phyloP scores from a whole-genome alignment of 805 yeast genomes.

The Candida nitratophila region DNA sequence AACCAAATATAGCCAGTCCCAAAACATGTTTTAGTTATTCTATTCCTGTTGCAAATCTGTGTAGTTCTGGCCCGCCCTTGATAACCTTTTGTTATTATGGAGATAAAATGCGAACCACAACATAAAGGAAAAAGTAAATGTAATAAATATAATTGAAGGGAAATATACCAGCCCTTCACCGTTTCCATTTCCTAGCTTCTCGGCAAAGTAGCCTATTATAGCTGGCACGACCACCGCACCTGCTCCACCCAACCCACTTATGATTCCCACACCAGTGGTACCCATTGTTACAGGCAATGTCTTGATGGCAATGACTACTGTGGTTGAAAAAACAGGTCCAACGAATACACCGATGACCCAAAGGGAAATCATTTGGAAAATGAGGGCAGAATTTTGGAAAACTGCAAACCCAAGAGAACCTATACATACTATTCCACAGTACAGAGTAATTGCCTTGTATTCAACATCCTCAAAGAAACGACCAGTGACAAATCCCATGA shows the following conservation, averaged over 20 bases:
- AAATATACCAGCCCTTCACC: slow-evolving; percentile 28
- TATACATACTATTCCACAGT: slow-evolving; percentile 27
- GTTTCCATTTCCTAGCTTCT: slow-evolving; percentile 14
- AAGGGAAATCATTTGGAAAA: slow-evolving; percentile 28
- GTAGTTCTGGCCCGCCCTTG: background rate
- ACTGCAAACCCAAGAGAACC: slow-evolving; percentile 28
- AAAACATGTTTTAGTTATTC: background rate
- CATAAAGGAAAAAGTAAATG: slow-evolving; percentile 16
- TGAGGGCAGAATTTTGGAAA: slow-evolving; percentile 9
- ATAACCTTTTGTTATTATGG: slow-evolving; percentile 7
- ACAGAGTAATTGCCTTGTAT: slow-evolving; percentile 34
- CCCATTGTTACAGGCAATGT: slow-evolving; percentile 54
- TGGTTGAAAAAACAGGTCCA: slow-evolving; percentile 60
- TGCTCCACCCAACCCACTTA: slow-evolving; percentile 74
- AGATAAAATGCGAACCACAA: slow-evolving; percentile 23
- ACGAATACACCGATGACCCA: slow-evolving; percentile 40
- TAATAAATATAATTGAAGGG: slow-evolving; percentile 16
- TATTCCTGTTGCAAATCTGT: background rate
- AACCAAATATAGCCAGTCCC: too few relatives aligned
- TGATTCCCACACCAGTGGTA: slow-evolving; percentile 63
- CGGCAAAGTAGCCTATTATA: slow-evolving; percentile 44
- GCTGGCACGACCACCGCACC: slow-evolving; percentile 78
- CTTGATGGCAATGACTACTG: slow-evolving; percentile 56
- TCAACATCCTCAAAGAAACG: slow-evolving; percentile 31
- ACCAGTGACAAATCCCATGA: slow-evolving; percentile 43